Evolutionary conservation across 1,284 basidiomycete genomes (phyloP), one percentile per base, ranked within the genome.

Genomic region (Lignosus rhinocerotis): DNA sequence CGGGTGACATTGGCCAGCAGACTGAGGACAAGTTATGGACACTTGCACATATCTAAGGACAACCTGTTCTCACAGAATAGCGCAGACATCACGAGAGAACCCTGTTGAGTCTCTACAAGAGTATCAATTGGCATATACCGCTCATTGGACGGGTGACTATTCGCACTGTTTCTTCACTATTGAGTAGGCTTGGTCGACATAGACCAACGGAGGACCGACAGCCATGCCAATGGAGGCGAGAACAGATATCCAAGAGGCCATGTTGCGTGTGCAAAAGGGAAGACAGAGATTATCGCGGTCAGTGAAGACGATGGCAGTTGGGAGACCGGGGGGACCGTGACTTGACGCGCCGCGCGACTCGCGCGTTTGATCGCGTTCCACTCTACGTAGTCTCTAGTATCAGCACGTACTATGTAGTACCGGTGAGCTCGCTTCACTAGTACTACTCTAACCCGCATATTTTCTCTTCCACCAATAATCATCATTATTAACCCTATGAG

Each of bases 21-120:
- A 61, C 89, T 91, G 36, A 0, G 16, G 1, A 33, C 11, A 38
- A 32, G 41, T 46, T 41, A 39, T 41, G 12, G 21, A 34, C 57
- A 62, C 42, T 54, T 14, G 5, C 10, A 33, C 25, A 10, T 19
- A 33, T n/a, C 11, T 46, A 12, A 9, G 12, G n/a, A 11, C 11
- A 14, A n/a, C n/a, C 5, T 39, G 7, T 41, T 73, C 77, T 70
- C 65, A 89, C 87, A 93, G 72, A 60, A 93, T 90, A 9, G 87
- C 90, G 67, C 88, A 92, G 56, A 92, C 85, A 70, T 93, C 92
- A 66, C 83, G 80, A 56, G 91, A 93, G 72, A 95, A 95, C 1
- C 93, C 93, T 46, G 88, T 88, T 1, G 92, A 83, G 68, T 93
- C 89, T 73, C 92, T 93, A 59, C 14, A 25, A 25, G 44, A 56